Conservation (phyloP, 768 basidiomycete species). For the Trametes cubensis region DNA sequence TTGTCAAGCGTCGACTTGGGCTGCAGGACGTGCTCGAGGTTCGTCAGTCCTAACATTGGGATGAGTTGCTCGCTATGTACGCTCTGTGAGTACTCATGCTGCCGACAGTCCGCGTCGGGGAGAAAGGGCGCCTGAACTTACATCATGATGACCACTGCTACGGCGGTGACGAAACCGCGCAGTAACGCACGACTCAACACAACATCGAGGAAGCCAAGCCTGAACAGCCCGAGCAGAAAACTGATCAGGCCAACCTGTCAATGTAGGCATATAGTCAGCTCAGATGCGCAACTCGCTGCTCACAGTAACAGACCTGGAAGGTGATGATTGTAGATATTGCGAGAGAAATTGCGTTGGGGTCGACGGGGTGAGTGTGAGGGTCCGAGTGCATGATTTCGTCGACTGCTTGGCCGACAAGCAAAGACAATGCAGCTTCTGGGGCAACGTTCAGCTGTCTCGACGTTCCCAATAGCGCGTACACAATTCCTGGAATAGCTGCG, state of each 20-base stretch:
- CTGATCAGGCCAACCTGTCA: slow-evolving; percentile 80
- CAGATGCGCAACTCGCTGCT: neutral
- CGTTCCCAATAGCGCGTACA: slow-evolving; percentile 89
- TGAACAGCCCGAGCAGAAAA: slow-evolving; percentile 82
- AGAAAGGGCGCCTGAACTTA: slow-evolving; percentile 38
- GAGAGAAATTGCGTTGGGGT: slow-evolving; percentile 58
- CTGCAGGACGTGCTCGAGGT: slow-evolving; percentile 54
- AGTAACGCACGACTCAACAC: slow-evolving; percentile 87
- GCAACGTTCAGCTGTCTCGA: slow-evolving; percentile 82
- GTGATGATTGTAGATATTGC: slow-evolving; percentile 81
- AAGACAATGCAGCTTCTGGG: slow-evolving; percentile 85
- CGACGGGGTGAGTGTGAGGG: slow-evolving; percentile 34
- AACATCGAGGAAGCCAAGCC: slow-evolving; percentile 92
- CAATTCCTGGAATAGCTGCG: slow-evolving; percentile 83
- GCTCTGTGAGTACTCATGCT: neutral
- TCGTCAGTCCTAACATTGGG: slow-evolving; percentile 83
- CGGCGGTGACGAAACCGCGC: slow-evolving; percentile 84
- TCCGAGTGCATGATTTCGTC: slow-evolving; percentile 56
- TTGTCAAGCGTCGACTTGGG: slow-evolving; percentile 78
- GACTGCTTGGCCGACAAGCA: slow-evolving; percentile 87
- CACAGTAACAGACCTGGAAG: slow-evolving; percentile 59
- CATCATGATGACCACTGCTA: slow-evolving; percentile 86
- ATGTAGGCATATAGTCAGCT: neutral
- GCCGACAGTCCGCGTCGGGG: neutral
- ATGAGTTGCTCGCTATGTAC: slow-evolving; percentile 74